Base-by-base conservation (phyloP, 345 rosid species). In the Lenwebbia sp. region DNA sequence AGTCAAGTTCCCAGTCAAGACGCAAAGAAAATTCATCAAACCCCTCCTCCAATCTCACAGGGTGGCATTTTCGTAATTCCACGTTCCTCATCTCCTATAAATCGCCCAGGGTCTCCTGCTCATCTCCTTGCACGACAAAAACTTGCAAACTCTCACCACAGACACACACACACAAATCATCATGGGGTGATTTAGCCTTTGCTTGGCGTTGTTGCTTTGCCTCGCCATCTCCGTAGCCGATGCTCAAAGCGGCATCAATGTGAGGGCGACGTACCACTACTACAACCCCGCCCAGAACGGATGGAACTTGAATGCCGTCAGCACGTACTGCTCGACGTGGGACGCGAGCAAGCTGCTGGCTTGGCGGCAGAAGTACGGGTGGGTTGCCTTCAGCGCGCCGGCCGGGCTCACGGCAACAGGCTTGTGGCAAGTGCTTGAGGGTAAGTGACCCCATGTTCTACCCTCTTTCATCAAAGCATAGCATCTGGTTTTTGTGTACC, bases 341-440 rank as follows among this genome's bases (percentile, higher is more conserved):
- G 96, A 95, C 33, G 96, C 95, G 26, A 84, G 40, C 75, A 90
- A 91, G 60, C 94, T 96, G 5, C 82, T 92, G 62, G 85, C 85
- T 10, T 93, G 98, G 98, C 90, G 98, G 21, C 88, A 83, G 5
- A 92, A 86, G 82, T 90, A 93, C 52, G 96, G 96, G 7, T 92
- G 96, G 96, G 92, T 96, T 0, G 95, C 98, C 57, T 94, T 93
- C 37, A 92, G 96, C 6, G 93, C 91, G 1, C 95, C 95, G 0
- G 92, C 13, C 47, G 97, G 96, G 23, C 92, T 25, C 91, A 40
- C 1, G 98, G 44, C 93, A 90, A 74, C 92, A 88, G n/a, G 83
- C 95, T 75, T 93, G 97, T 51, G 94, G 95, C 84, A 89, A 52
- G 74, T 93, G 97, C 88, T 86, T 93, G 50, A 88, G 89, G 87